phyloP scores from a whole-genome alignment of 1,284 basidiomycete genomes.

The Fomitopsis palustris region DNA sequence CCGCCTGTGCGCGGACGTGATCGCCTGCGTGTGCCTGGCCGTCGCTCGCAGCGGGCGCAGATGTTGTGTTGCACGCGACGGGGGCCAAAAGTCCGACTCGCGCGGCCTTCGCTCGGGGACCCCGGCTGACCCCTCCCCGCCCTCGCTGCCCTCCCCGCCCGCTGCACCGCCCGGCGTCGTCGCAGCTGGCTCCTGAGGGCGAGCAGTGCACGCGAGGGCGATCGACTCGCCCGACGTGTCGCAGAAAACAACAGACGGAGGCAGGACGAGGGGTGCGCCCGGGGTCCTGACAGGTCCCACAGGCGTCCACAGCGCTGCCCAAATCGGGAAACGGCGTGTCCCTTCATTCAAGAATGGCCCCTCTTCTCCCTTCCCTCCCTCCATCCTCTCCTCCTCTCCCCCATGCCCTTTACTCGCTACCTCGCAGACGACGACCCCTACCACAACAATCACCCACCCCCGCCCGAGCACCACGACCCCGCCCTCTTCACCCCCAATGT shows the following conservation, averaged over 20 bases:
- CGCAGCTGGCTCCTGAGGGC: background rate
- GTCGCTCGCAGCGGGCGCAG: background rate
- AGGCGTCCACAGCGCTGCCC: constrained; percentile 2
- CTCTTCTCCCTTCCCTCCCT: background rate
- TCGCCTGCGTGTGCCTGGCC: background rate
- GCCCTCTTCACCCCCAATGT: constrained; percentile 30
- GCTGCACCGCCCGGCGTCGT: background rate
- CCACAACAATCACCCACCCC: background rate
- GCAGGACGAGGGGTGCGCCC: background rate
- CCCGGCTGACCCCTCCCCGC: background rate
- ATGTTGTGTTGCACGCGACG: background rate
- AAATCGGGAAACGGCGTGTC: background rate
- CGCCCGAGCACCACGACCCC: constrained; percentile 11
- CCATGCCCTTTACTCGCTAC: constrained; percentile 9
- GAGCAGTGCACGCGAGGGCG: background rate
- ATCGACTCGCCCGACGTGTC: background rate
- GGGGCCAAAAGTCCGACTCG: background rate
- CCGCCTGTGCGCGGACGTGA: background rate
- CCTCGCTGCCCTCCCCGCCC: background rate
- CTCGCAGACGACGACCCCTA: background rate
- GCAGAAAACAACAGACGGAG: background rate
- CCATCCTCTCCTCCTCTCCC: background rate
- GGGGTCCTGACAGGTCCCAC: constrained; percentile 8
- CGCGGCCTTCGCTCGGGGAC: background rate
- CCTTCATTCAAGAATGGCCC: background rate